Evolutionary conservation across 768 basidiomycete species (phyloP).

Genomic region (Hygrophoropsis aurantiaca): DNA sequence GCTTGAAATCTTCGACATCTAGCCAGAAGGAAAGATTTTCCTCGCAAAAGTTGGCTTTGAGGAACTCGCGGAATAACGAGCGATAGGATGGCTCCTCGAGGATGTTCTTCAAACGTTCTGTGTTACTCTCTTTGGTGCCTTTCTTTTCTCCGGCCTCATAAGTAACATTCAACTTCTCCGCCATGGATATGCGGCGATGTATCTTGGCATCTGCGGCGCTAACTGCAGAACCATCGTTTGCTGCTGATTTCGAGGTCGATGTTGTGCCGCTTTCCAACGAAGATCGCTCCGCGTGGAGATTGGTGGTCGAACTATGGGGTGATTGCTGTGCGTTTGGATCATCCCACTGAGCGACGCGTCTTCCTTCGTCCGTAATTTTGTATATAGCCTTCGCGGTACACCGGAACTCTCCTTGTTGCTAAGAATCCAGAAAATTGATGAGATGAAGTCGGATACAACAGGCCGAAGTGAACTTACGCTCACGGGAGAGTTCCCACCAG

Average conservation of each 20-base stretch:
- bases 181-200: constrained; percentile 76
- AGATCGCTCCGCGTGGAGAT: constrained; percentile 57
- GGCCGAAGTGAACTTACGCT: constrained; percentile 46
- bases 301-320: constrained; percentile 64
- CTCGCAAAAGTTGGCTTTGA: constrained; percentile 94
- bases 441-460: constrained; percentile 4
- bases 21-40: constrained; percentile 98
- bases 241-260: constrained; percentile 16
- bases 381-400: constrained; percentile 96
- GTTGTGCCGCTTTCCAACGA: constrained; percentile 48
- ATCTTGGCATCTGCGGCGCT: constrained; percentile 59
- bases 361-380: constrained; percentile 90
- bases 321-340: constrained; percentile 48
- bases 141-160: constrained; percentile 56
- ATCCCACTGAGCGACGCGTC: constrained; percentile 85
- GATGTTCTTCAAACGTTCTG: constrained; percentile 87
- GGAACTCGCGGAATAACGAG: constrained; percentile 90
- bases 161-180: constrained; percentile 64
- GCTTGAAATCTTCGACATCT: constrained; percentile 96
- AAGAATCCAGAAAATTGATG: constrained; percentile 17
- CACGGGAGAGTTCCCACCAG: constrained; percentile 72
- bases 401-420: constrained; percentile 96
- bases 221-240: constrained; percentile 5
- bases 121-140: constrained; percentile 81
- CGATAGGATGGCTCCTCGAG: constrained; percentile 90